These are phyloP conservation scores for Pontederia paniculata DNA, from an alignment of 176 grass and related monocot genomes.

Conservation along the genomic window DNA sequence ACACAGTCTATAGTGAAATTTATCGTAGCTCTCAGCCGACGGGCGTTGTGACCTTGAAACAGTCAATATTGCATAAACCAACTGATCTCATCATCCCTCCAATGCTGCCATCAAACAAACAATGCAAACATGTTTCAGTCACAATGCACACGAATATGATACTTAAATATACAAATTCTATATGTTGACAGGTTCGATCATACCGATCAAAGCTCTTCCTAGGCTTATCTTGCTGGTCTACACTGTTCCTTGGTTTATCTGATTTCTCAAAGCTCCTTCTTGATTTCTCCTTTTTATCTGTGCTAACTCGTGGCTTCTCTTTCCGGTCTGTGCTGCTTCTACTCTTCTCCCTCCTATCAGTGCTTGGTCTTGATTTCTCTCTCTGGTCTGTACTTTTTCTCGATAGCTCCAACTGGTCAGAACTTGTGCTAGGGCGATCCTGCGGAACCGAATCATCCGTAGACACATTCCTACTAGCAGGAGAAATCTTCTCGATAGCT, in stretches of 20 bases:
- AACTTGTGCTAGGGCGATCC: constrained; percentile 16
- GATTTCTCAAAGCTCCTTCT: constrained; percentile 63
- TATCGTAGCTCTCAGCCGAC: too few relatives aligned
- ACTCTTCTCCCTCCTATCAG: constrained; percentile 28
- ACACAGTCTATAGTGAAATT: too few relatives aligned
- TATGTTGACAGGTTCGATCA: constrained; percentile 21
- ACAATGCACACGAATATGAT: constrained; percentile 1
- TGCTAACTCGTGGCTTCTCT: constrained; percentile 56
- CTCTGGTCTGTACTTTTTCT: constrained; percentile 56
- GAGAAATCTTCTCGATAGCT: constrained; percentile 52
- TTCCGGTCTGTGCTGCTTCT: constrained; percentile 34
- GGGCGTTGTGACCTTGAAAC: constrained; percentile 68
- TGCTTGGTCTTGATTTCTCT: constrained; percentile 44
- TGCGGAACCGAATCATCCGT: constrained; percentile 29
- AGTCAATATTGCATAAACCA: constrained; percentile 75
- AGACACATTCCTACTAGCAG: constrained; percentile 25
- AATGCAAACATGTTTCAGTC: constrained; percentile 7
- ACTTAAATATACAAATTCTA: background rate
- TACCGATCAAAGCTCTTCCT: constrained; percentile 95
- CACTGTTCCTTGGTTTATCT: constrained; percentile 48
- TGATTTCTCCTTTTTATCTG: constrained; percentile 61
- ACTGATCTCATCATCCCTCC: constrained; percentile 97
- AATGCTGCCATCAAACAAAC: constrained; percentile 38
- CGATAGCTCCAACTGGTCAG: constrained; percentile 34
- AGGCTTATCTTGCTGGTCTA: constrained; percentile 76